phyloP scores from a whole-genome alignment of 441 rosid species.

The Populus tomentosa region DNA sequence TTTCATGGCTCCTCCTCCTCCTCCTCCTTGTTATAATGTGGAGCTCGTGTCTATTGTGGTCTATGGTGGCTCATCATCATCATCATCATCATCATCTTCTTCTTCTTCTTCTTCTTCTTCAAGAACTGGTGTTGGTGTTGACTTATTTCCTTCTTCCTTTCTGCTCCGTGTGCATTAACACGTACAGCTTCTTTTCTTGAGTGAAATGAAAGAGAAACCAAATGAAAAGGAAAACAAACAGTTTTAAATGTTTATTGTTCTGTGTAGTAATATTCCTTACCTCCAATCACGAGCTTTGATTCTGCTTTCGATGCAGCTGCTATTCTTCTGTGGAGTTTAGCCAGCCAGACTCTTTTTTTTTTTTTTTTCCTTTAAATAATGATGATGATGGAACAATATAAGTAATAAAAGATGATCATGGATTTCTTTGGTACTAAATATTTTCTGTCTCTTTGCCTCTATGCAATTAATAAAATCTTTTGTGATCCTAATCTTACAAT shows the following conservation, averaged over 20 bases:
- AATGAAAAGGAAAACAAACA: not conserved
- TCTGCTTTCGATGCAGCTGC: slow-evolving; percentile 20
- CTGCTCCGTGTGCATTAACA: not conserved
- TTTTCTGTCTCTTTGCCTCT: no score
- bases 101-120: not conserved
- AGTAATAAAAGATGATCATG: no score
- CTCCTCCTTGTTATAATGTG: not conserved
- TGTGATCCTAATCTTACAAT: no score
- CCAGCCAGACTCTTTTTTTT: no score
- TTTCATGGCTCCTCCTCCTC: slow-evolving; percentile 25
- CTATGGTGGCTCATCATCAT: not conserved
- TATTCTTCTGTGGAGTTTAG: no score
- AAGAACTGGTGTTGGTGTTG: not conserved
- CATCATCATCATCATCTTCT: not conserved
- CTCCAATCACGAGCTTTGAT: slow-evolving; percentile 52
- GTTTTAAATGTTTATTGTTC: no score
- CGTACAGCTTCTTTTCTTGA: not conserved
- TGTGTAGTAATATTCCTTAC: slow-evolving; percentile 29
- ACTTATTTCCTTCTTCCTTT: not conserved
- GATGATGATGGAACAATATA: no score
- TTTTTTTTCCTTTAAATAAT: no score
- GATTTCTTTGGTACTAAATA: no score
- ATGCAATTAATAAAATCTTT: no score
- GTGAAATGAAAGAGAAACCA: not conserved
- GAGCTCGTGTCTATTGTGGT: not conserved